Evolutionary conservation across 345 rosid species (phyloP), one percentile per base, ranked within the genome.

Genomic region (Boechera divaricarpa): DNA sequence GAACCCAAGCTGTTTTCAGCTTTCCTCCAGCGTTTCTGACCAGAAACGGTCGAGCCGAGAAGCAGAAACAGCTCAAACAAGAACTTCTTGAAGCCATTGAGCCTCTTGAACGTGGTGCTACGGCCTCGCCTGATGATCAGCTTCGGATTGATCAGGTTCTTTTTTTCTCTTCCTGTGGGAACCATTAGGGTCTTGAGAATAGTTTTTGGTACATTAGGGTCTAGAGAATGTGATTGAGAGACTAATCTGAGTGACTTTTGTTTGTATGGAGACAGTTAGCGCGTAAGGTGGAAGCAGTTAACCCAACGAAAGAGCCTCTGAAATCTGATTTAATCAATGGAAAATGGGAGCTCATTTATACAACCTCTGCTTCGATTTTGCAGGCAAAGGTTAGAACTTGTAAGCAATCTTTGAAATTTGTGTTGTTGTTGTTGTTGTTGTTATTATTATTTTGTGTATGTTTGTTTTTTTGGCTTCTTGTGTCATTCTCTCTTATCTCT

Each of bases 261-360:
- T 65, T 45, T 65, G 62, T 42, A 0, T 16, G 26, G 77, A 45
- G 5, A 75, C 77, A 89, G 97, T 79, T 92, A 79, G 95, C 92
- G 0, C 87, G 88, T 41, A 80, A 90, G 62, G 91, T 94, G 69
- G 97, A 94, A 86, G 91, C 88, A 13, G 92, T 82, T 26, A 92
- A 74, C 80, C 95, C 92, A 10, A 86, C 84, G 1, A 94, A 85
- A 85, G 89, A 84, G 84, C 97, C 97, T 28, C 70, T 94, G 38
- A 94, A 92, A 16, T 92, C 97, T 57, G 84, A 79, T 63, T 85
- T 92, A 18, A 33, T 92, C 6, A 79, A 88, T 86, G 97, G 97
- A 31, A 92, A 94, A 81, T 92, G 98, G 97, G 97, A 94, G 85
- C 97, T 94, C 69, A 77, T 92, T 58, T 92, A 89, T 70, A 94